Conservation (phyloP, 2,329 filamentous ascomycete species). For the Alternaria panax region DNA sequence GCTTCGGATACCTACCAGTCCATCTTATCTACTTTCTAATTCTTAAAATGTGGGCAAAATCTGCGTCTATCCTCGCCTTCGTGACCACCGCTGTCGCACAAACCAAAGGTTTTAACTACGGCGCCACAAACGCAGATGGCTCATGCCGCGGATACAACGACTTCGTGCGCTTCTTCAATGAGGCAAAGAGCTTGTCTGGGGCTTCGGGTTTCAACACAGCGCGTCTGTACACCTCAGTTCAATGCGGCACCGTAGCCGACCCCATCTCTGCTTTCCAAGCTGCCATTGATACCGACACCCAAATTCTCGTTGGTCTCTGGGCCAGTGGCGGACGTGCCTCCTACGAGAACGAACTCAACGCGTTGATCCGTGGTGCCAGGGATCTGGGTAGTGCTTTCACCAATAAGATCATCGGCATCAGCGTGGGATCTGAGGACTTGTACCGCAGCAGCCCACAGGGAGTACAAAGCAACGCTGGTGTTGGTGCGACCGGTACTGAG, state of each 20-base stretch:
- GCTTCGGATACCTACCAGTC: not conserved
- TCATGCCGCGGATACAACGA: slow-evolving; percentile 67
- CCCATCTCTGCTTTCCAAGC: slow-evolving; percentile 62
- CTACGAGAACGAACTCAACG: slow-evolving; percentile 76
- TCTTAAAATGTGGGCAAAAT: slow-evolving; percentile 20
- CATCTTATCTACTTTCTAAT: not conserved
- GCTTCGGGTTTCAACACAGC: slow-evolving; percentile 71
- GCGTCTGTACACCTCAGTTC: slow-evolving; percentile 75
- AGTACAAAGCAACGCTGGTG: slow-evolving; percentile 65
- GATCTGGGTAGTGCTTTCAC: slow-evolving; percentile 72
- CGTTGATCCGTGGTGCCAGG: slow-evolving; percentile 71
- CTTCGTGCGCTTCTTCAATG: slow-evolving; percentile 73
- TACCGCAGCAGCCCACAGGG: slow-evolving; percentile 67
- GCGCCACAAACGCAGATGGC: slow-evolving; percentile 66
- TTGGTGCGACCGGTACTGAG: slow-evolving; percentile 67
- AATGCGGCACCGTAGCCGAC: slow-evolving; percentile 67
- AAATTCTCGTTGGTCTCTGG: slow-evolving; percentile 84
- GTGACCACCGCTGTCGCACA: slow-evolving; percentile 34
- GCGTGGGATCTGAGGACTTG: slow-evolving; percentile 81
- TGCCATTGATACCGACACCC: slow-evolving; percentile 79
- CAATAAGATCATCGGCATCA: slow-evolving; percentile 77
- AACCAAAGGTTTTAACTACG: slow-evolving; percentile 74
- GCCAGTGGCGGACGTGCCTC: slow-evolving; percentile 68
- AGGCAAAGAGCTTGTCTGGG: slow-evolving; percentile 68
- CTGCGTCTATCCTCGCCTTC: slow-evolving; percentile 25